Evolutionary conservation across 768 basidiomycete species (phyloP).

Genomic region (Boletus barrowsii): DNA sequence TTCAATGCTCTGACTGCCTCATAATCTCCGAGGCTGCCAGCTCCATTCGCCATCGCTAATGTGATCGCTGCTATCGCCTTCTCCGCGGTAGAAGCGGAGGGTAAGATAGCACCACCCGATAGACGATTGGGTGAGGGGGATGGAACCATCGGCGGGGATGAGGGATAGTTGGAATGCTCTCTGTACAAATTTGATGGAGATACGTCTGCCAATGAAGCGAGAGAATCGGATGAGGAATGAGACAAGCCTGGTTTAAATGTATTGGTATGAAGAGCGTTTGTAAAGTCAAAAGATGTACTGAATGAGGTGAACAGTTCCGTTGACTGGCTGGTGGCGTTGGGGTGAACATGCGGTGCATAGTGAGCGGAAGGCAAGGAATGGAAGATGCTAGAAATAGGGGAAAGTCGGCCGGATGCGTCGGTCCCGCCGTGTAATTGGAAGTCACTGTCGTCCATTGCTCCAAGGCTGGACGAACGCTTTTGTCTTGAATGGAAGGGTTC

Average conservation of each 20-base stretch:
- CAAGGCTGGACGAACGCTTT: constrained; percentile 46
- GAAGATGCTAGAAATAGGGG: constrained; percentile 24
- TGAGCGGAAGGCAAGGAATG: constrained; percentile 10
- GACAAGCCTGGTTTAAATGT: constrained; percentile 20
- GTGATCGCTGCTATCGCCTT: constrained; percentile 59
- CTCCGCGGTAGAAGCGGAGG: constrained; percentile 48
- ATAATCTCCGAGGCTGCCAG: constrained; percentile 59
- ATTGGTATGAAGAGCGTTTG: constrained; percentile 25
- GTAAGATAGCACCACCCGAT: not conserved
- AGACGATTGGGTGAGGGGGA: constrained; percentile 13
- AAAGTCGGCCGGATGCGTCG: constrained; percentile 19
- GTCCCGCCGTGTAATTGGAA: constrained; percentile 14
- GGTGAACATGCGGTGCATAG: constrained; percentile 10
- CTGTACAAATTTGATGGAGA: constrained; percentile 3
- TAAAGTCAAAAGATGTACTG: constrained; percentile 28
- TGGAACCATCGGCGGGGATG: constrained; percentile 9
- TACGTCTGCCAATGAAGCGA: constrained; percentile 6
- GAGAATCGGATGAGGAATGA: constrained; percentile 18
- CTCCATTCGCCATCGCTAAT: constrained; percentile 62
- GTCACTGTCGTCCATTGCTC: constrained; percentile 40
- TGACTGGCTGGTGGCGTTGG: constrained; percentile 12
- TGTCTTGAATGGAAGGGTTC: constrained; percentile 26
- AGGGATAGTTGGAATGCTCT: constrained; percentile 4
- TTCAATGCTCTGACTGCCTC: constrained; percentile 43
- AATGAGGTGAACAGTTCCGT: constrained; percentile 17